These are phyloP conservation scores for Hymenoscyphus repandus DNA, from an alignment of 2,329 filamentous ascomycete species.

Conservation along the genomic window DNA sequence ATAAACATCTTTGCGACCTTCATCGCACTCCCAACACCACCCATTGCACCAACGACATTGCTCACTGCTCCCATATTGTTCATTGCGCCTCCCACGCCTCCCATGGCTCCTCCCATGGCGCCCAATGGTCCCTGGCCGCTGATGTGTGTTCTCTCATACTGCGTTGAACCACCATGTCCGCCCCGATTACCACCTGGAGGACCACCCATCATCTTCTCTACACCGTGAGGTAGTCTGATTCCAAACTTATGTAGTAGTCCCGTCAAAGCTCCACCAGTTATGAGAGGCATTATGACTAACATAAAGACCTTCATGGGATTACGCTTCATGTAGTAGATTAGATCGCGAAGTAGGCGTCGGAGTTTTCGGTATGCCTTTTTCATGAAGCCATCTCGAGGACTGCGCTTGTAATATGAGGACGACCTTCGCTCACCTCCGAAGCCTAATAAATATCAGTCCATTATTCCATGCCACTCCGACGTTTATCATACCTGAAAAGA, in stretches of 20 bases:
- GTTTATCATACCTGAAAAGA: slow-evolving; percentile 7
- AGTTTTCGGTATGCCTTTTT: slow-evolving; percentile 68
- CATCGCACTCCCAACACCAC: slow-evolving; percentile 25
- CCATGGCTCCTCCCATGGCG: slow-evolving; percentile 17
- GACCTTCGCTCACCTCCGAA: slow-evolving; percentile 21
- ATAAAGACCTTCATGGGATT: slow-evolving; percentile 86
- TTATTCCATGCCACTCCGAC: neutral
- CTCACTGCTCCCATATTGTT: slow-evolving; percentile 16
- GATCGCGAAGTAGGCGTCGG: slow-evolving; percentile 72
- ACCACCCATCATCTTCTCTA: slow-evolving; percentile 56
- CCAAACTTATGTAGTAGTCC: slow-evolving; percentile 76
- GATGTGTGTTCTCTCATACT: slow-evolving; percentile 18
- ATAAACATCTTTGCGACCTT: slow-evolving; percentile 32
- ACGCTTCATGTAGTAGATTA: slow-evolving; percentile 73
- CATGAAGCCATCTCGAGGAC: slow-evolving; percentile 75
- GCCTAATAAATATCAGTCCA: slow-evolving; percentile 5
- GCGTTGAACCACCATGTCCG: slow-evolving; percentile 12
- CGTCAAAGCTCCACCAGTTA: slow-evolving; percentile 76
- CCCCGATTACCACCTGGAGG: slow-evolving; percentile 45
- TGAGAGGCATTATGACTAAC: slow-evolving; percentile 79
- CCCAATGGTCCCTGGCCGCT: slow-evolving; percentile 13
- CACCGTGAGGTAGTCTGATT: slow-evolving; percentile 61
- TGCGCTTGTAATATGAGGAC: slow-evolving; percentile 67
- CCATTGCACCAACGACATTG: slow-evolving; percentile 21
- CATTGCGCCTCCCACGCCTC: slow-evolving; percentile 17